Percentiles rank a stretch among this genome's conserved stretches.
phyloP scores from a whole-genome alignment of 176 grass and related monocot genomes.

The Ensete glaucum region DNA sequence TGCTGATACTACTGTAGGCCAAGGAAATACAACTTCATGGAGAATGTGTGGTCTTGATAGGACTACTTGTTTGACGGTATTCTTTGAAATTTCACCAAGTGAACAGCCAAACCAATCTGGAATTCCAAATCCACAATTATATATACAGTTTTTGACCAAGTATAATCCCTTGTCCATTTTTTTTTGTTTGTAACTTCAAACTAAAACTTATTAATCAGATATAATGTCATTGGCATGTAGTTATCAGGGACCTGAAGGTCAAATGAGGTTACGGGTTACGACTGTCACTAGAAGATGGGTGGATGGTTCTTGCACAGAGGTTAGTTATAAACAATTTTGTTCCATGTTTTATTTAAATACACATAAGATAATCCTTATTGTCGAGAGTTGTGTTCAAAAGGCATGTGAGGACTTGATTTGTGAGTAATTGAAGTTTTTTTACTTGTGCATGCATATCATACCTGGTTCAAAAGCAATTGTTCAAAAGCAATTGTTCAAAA shows the following conservation, averaged over 20 bases:
- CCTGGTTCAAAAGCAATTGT: too few species aligned
- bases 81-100: constrained; percentile 93
- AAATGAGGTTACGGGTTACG: constrained; percentile 82
- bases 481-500: too few species aligned
- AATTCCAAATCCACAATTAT: constrained; percentile 68
- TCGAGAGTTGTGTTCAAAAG: not conserved
- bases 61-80: constrained; percentile 82
- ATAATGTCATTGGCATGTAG: constrained; percentile 32
- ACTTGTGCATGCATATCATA: too few species aligned
- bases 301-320: constrained; percentile 63
- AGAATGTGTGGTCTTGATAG: constrained; percentile 89
- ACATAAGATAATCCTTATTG: not conserved
- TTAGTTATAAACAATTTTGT: constrained; percentile 28
- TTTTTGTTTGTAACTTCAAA: constrained; percentile 6
- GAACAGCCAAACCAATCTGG: constrained; percentile 58
- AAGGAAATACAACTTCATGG: constrained; percentile 93
- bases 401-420: not conserved
- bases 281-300: constrained; percentile 87
- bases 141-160: constrained; percentile 92
- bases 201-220: not conserved
- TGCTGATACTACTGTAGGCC: constrained; percentile 73
- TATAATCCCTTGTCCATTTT: constrained; percentile 21
- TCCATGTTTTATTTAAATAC: not conserved
- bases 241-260: constrained; percentile 81
- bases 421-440: too few species aligned